phyloP scores from a whole-genome alignment of 495 filamentous ascomycete genomes.

The Annulohypoxylon stygium region DNA sequence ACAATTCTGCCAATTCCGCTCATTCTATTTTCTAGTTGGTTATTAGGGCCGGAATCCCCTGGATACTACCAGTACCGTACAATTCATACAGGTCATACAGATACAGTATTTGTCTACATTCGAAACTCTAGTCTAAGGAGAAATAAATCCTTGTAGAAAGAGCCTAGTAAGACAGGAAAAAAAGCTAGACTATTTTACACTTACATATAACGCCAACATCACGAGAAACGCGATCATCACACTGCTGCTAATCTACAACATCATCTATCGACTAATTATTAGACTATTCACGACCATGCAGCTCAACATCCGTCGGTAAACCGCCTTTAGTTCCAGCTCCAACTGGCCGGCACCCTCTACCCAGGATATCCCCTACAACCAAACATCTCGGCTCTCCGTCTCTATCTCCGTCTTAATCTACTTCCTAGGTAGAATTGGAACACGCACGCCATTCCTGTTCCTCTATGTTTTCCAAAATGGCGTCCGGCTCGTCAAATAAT shows the following conservation, averaged over 20 bases:
- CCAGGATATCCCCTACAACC: slow-evolving; percentile 39
- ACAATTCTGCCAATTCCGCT: slow-evolving; percentile 44
- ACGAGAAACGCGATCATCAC: slow-evolving; percentile 38
- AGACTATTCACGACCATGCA: slow-evolving; percentile 51
- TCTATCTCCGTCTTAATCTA: slow-evolving; percentile 26
- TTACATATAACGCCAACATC: slow-evolving; percentile 30
- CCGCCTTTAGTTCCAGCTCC: slow-evolving; percentile 51
- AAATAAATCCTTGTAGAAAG: slow-evolving; percentile 28
- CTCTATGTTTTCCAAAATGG: slow-evolving; percentile 46
- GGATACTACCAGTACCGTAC: slow-evolving; percentile 32
- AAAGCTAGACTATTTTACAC: slow-evolving; percentile 33
- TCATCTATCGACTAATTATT: slow-evolving; percentile 36
- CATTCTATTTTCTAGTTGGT: slow-evolving; percentile 42
- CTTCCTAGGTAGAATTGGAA: slow-evolving; percentile 30
- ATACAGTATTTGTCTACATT: slow-evolving; percentile 29
- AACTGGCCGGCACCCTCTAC: slow-evolving; percentile 50
- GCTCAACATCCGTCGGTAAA: slow-evolving; percentile 52
- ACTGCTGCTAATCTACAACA: slow-evolving; percentile 28
- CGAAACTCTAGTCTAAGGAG: slow-evolving; percentile 26
- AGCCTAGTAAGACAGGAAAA: slow-evolving; percentile 9
- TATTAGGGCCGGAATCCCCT: slow-evolving; percentile 40
- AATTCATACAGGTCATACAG: background rate
- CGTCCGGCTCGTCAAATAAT: slow-evolving; percentile 57
- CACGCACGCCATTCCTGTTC: slow-evolving; percentile 35
- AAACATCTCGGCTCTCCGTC: slow-evolving; percentile 40